phyloP scores from a whole-genome alignment of 768 basidiomycete genomes.

The Macrolepiota albuminosa region DNA sequence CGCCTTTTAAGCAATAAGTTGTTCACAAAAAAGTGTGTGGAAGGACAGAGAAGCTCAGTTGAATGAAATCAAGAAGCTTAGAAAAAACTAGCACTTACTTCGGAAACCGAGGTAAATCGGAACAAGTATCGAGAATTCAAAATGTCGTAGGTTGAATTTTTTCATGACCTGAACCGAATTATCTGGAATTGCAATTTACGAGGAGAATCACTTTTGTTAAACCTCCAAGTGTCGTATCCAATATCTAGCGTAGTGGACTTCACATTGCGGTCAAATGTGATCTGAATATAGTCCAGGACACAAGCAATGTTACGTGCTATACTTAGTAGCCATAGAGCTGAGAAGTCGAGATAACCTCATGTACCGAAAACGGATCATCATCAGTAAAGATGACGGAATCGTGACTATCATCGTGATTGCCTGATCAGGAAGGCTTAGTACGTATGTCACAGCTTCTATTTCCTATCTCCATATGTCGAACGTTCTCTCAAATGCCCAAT shows the following conservation, averaged over 20 bases:
- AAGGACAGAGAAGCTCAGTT: not conserved
- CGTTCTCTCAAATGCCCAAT: slow-evolving; percentile 18
- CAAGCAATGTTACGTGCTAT: not conserved
- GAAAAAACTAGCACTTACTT: not conserved
- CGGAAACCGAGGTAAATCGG: not conserved
- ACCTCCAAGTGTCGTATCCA: no score
- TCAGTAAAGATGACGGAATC: not conserved
- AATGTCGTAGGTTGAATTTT: not conserved
- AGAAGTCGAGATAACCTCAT: not conserved
- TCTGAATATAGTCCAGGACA: not conserved
- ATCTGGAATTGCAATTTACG: not conserved
- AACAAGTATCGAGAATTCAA: not conserved
- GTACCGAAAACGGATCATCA: not conserved
- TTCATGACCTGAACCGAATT: not conserved
- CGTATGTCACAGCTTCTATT: not conserved
- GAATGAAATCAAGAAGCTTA: not conserved
- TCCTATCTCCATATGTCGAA: slow-evolving; percentile 5
- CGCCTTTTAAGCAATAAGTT: not conserved
- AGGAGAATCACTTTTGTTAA: not conserved
- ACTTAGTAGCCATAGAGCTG: not conserved
- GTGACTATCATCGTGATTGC: not conserved
- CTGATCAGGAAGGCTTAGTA: not conserved
- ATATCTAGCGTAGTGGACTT: not conserved
- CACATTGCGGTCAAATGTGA: not conserved
- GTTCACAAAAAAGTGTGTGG: not conserved